Evolutionary conservation across 192 early-diverging fungal genomes (phyloP).

Genomic region (Lunasporangiospora selenospora): DNA sequence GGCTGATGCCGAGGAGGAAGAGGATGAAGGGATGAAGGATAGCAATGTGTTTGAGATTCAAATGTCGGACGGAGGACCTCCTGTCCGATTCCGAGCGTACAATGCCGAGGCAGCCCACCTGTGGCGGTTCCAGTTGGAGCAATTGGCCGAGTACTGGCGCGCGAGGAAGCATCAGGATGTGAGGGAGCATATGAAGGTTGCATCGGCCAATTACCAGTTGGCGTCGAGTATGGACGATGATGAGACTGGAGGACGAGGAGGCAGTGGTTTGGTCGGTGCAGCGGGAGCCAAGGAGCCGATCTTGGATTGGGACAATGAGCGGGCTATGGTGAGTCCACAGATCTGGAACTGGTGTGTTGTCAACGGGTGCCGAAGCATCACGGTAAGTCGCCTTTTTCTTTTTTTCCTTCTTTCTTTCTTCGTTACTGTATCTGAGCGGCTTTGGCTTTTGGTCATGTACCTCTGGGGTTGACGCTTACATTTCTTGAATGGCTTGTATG

Average conservation of each 20-base stretch:
- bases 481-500: neutral
- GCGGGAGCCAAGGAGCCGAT: slow-evolving; percentile 17
- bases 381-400: slow-evolving; percentile 8
- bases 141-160: slow-evolving; percentile 39
- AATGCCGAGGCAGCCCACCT: slow-evolving; percentile 38
- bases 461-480: neutral
- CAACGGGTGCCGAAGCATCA: slow-evolving; percentile 48
- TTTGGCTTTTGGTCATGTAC: neutral
- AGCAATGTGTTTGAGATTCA: slow-evolving; percentile 43
- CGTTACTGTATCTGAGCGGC: too few species aligned
- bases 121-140: slow-evolving; percentile 33
- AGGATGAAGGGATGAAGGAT: slow-evolving; percentile 7
- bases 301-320: slow-evolving; percentile 38
- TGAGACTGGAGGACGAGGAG: slow-evolving; percentile 11
- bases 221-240: slow-evolving; percentile 34
- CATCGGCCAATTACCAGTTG: slow-evolving; percentile 20
- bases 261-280: too few species aligned
- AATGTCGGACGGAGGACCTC: slow-evolving; percentile 29
- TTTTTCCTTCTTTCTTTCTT: neutral
- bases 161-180: slow-evolving; percentile 28
- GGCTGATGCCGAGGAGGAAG: neutral
- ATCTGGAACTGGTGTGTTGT: slow-evolving; percentile 53
- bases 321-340: slow-evolving; percentile 13
- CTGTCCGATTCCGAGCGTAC: slow-evolving; percentile 33
- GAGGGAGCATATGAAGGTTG: slow-evolving; percentile 14